Evolutionary conservation across 2,329 filamentous ascomycete species (phyloP).

Genomic region (Onygenales sp.): DNA sequence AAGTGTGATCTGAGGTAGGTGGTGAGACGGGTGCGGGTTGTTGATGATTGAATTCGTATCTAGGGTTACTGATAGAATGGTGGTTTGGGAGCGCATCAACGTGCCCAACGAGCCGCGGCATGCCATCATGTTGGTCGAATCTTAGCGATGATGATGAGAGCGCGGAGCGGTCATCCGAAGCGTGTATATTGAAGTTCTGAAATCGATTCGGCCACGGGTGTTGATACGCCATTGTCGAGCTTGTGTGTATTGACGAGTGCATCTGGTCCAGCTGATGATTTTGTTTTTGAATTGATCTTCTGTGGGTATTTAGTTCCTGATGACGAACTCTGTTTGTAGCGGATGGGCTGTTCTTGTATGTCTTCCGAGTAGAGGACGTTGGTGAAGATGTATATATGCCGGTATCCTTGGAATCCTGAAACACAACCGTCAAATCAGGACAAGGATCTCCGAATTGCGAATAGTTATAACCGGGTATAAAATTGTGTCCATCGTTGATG

Average conservation of each 20-base stretch:
- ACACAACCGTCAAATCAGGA: constrained; percentile 12
- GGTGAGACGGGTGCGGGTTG: constrained; percentile 26
- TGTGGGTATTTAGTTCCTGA: constrained; percentile 32
- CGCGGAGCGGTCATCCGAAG: constrained; percentile 33
- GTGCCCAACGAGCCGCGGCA: constrained; percentile 19
- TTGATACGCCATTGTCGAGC: constrained; percentile 33
- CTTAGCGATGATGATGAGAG: constrained; percentile 38
- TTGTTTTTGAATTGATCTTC: constrained; percentile 30
- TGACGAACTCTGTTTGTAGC: constrained; percentile 27
- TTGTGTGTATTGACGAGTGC: constrained; percentile 41
- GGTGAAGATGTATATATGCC: constrained; percentile 20
- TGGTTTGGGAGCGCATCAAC: constrained; percentile 30
- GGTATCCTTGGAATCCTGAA: constrained; percentile 13
- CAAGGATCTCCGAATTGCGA: constrained; percentile 5
- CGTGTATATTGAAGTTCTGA: constrained; percentile 43
- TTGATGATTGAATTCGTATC: constrained; percentile 17
- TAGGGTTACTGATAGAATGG: constrained; percentile 15
- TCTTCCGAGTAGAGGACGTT: constrained; percentile 26
- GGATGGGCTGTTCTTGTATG: constrained; percentile 25
- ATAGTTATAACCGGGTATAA: constrained; percentile 8
- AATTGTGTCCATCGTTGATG: constrained; percentile 6
- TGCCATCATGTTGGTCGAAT: constrained; percentile 27
- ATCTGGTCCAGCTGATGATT: constrained; percentile 44
- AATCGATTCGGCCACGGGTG: constrained; percentile 45
- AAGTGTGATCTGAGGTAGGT: constrained; percentile 18